Evolutionary conservation across 139 green algal species (phyloP).

Genomic region (Ettlia oleoabundans): DNA sequence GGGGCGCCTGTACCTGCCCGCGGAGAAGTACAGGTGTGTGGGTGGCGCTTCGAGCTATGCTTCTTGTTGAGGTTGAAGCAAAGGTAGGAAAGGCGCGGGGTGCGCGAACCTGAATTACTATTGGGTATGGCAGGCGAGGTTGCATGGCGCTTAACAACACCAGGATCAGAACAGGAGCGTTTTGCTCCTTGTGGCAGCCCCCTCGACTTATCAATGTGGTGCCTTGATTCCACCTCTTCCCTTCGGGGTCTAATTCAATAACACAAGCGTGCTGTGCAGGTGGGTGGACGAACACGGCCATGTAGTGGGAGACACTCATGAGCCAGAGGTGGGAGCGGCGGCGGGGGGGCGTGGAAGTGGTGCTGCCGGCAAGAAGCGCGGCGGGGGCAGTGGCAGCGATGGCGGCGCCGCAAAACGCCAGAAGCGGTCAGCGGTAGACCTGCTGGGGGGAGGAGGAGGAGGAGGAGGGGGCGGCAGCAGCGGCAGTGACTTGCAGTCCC

Average conservation of each 20-base stretch:
- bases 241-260: too few relatives aligned
- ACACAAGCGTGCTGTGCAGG: background rate
- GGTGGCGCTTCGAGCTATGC: background rate
- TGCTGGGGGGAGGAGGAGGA: background rate
- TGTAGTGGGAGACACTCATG: slow-evolving; percentile 29
- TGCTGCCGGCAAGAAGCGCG: background rate
- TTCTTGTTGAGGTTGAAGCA: background rate
- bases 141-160: too few relatives aligned
- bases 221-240: too few relatives aligned
- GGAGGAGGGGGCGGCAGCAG: slow-evolving; percentile 4
- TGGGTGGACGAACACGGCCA: slow-evolving; percentile 34
- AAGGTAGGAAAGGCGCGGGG: too few relatives aligned
- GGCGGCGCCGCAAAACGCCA: slow-evolving; percentile 20
- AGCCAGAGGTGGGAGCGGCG: background rate
- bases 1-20: slow-evolving; percentile 62
- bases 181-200: too few relatives aligned
- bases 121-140: too few relatives aligned
- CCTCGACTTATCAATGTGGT: too few relatives aligned
- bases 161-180: too few relatives aligned
- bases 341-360: background rate
- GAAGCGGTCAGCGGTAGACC: background rate
- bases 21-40: slow-evolving; percentile 41
- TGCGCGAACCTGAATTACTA: too few relatives aligned
- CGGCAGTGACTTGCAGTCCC: background rate
- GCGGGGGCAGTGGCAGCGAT: background rate